Conservation (phyloP, 2,329 filamentous ascomycete genomes). For the Colletotrichum tofieldiae region DNA sequence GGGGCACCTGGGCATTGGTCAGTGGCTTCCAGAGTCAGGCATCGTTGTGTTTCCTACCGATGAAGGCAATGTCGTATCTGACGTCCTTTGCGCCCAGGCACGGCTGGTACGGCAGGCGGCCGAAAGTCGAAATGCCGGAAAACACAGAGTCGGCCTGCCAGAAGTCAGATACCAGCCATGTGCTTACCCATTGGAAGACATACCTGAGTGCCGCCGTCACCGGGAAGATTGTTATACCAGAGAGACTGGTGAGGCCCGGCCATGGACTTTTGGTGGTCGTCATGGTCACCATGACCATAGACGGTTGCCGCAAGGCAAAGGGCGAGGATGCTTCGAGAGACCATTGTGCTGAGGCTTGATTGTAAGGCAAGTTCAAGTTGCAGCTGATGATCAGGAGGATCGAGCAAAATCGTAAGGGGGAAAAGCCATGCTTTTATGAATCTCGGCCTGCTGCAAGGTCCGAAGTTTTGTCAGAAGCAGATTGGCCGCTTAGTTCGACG, state of each 20-base stretch:
- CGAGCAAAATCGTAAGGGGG: not conserved
- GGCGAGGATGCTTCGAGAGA: constrained; percentile 50
- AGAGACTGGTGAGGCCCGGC: constrained; percentile 80
- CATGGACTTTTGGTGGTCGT: constrained; percentile 74
- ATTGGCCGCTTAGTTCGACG: constrained; percentile 31
- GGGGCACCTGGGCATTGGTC: constrained; percentile 72
- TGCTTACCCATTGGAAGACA: constrained; percentile 38
- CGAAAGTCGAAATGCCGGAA: constrained; percentile 90
- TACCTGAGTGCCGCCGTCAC: constrained; percentile 88
- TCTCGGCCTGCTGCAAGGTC: constrained; percentile 19
- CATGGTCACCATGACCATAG: constrained; percentile 72
- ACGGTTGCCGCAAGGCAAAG: constrained; percentile 65
- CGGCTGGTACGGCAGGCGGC: constrained; percentile 82
- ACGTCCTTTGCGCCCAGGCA: constrained; percentile 80
- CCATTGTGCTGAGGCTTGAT: constrained; percentile 46
- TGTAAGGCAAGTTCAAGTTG: not conserved
- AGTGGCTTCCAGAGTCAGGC: not conserved
- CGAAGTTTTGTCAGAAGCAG: not conserved
- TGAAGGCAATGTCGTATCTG: constrained; percentile 88
- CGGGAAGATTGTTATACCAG: constrained; percentile 88
- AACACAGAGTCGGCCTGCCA: constrained; percentile 86
- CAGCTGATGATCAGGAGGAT: not conserved
- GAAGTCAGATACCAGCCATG: constrained; percentile 23
- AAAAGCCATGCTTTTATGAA: constrained; percentile 35
- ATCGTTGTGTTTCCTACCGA: constrained; percentile 66